phyloP scores from a whole-genome alignment of 768 basidiomycete genomes.

The Leccinum arenicola region DNA sequence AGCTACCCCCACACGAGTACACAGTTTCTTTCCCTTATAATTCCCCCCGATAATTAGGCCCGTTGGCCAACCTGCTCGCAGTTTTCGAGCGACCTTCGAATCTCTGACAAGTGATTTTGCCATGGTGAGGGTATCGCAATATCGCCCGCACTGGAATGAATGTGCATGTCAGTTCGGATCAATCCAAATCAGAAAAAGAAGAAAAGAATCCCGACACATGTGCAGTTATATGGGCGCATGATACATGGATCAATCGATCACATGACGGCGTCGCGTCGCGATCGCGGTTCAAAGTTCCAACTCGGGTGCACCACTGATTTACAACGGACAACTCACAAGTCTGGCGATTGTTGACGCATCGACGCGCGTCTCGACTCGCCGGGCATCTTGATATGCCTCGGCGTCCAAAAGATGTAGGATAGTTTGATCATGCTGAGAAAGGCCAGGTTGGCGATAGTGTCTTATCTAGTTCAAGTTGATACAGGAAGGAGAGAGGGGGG shows the following conservation, averaged over 20 bases:
- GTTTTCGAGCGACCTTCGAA: conserved; percentile 31
- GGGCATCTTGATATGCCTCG: conserved; percentile 50
- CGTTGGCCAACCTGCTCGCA: conserved; percentile 15
- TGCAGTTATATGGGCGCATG: background rate
- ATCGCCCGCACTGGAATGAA: conserved; percentile 14
- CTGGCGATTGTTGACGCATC: conserved; percentile 24
- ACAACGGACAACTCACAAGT: conserved; percentile 20
- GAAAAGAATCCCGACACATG: background rate
- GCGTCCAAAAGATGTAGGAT: conserved; percentile 53
- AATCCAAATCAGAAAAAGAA: background rate
- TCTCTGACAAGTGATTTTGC: conserved; percentile 28
- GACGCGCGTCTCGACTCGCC: conserved; percentile 31
- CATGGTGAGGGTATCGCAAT: conserved; percentile 29
- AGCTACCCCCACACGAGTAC: background rate
- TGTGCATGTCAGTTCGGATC: conserved; percentile 5
- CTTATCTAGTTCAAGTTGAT: background rate
- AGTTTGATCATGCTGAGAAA: conserved; percentile 37
- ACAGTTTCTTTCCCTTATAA: background rate
- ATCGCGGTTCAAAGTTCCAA: background rate
- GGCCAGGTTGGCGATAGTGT: conserved; percentile 1
- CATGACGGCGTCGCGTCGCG: background rate
- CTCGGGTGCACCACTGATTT: background rate
- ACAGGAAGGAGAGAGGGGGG: background rate
- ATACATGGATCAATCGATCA: background rate
- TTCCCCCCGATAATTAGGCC: conserved; percentile 7